These are phyloP conservation scores for Cavenderia fasciculata DNA, from an alignment of 78 protist genomes.

Conservation along the genomic window DNA sequence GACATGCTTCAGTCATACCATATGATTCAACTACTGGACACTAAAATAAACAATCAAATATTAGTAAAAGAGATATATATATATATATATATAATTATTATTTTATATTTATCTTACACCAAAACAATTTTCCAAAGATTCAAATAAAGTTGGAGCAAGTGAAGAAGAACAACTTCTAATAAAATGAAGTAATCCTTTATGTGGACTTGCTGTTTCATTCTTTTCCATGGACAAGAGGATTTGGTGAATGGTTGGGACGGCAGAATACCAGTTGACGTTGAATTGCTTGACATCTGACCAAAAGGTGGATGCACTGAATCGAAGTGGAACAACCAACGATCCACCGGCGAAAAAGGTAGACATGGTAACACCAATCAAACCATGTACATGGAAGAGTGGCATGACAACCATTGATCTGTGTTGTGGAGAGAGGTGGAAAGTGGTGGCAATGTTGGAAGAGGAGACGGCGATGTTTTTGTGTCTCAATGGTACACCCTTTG, in stretches of 20 bases:
- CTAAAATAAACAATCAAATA: background rate
- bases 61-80: no score
- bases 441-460: slow-evolving; percentile 34
- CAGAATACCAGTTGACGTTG: slow-evolving; percentile 85
- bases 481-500: slow-evolving; percentile 90
- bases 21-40: slow-evolving; percentile 91
- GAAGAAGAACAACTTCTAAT: slow-evolving; percentile 85
- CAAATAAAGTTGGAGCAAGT: slow-evolving; percentile 83
- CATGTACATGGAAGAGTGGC: slow-evolving; percentile 92
- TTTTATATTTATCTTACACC: slow-evolving; percentile 11
- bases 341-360: slow-evolving; percentile 80
- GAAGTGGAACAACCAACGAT: slow-evolving; percentile 51
- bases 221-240: slow-evolving; percentile 64
- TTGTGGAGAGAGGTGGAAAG: slow-evolving; percentile 58
- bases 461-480: slow-evolving; percentile 79
- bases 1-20: slow-evolving; percentile 92
- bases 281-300: slow-evolving; percentile 72
- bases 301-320: slow-evolving; percentile 81
- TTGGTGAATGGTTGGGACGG: slow-evolving; percentile 91
- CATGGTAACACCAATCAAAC: slow-evolving; percentile 81
- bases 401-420: slow-evolving; percentile 82
- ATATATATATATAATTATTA: background rate
- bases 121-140: slow-evolving; percentile 75
- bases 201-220: background rate
- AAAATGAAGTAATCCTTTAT: slow-evolving; percentile 77